Conservation (phyloP, 176 grass and related monocot species). For the Lolium rigidum region DNA sequence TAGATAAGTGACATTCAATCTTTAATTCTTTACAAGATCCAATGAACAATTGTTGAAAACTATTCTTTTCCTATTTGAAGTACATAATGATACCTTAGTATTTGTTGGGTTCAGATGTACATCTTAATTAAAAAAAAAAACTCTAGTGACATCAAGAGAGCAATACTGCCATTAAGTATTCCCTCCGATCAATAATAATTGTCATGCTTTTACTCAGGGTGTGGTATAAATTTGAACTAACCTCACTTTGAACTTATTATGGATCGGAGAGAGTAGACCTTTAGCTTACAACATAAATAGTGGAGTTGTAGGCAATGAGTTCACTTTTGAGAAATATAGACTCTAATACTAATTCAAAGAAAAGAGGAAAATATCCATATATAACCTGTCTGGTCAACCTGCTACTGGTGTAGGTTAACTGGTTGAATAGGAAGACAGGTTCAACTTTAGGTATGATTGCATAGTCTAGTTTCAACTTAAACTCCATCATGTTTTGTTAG, state of each 20-base stretch:
- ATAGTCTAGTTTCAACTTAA: background rate
- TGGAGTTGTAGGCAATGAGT: constrained; percentile 5
- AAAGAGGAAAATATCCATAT: background rate
- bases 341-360: background rate
- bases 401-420: constrained; percentile 2
- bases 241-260: too few species aligned
- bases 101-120: constrained; percentile 1
- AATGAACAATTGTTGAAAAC: constrained; percentile 18
- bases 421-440: background rate
- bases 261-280: background rate
- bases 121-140: background rate
- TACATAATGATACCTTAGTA: background rate
- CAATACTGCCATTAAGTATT: background rate
- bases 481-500: background rate
- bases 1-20: constrained; percentile 20
- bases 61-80: background rate
- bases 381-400: background rate
- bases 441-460: background rate
- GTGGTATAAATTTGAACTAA: too few species aligned
- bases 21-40: constrained; percentile 1
- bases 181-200: too few species aligned
- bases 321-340: constrained; percentile 16
- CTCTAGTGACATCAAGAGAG: background rate
- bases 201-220: too few species aligned
- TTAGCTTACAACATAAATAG: constrained; percentile 4